phyloP scores from a whole-genome alignment of 2,329 filamentous ascomycete species.

The Colletotrichum limetticola region DNA sequence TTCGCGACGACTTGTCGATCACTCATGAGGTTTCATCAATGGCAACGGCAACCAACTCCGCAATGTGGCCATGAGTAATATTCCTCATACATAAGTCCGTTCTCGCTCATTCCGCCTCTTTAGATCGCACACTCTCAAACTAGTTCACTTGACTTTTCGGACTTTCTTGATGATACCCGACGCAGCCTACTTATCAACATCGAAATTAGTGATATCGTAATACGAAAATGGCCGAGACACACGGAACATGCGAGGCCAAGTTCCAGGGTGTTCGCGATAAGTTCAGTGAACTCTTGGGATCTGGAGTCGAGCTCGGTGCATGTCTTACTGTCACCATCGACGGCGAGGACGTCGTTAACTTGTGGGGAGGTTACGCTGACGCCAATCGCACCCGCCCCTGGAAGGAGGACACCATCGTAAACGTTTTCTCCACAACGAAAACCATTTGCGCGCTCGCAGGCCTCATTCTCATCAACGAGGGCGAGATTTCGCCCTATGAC shows the following conservation, averaged over 20 bases:
- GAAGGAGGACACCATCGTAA: slow-evolving; percentile 51
- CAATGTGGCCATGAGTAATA: background rate
- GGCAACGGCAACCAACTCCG: background rate
- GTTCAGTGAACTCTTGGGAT: slow-evolving; percentile 47
- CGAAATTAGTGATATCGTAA: background rate
- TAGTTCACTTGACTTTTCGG: background rate
- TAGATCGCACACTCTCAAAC: background rate
- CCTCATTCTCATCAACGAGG: slow-evolving; percentile 52
- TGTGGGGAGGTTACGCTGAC: slow-evolving; percentile 55
- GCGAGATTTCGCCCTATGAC: slow-evolving; percentile 47
- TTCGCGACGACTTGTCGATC: background rate
- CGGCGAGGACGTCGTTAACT: slow-evolving; percentile 53
- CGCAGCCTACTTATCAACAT: background rate
- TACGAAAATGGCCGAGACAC: slow-evolving; percentile 37
- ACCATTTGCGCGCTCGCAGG: slow-evolving; percentile 48
- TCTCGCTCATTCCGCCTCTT: background rate
- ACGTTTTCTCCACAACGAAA: slow-evolving; percentile 55
- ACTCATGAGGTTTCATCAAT: background rate
- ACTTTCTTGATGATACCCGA: background rate
- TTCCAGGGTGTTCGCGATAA: slow-evolving; percentile 48
- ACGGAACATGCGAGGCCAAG: slow-evolving; percentile 49
- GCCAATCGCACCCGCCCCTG: slow-evolving; percentile 44
- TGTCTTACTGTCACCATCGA: slow-evolving; percentile 53
- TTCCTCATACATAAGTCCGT: background rate
- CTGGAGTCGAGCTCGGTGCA: slow-evolving; percentile 55